Percentiles rank a stretch among this genome's conserved stretches.
Evolutionary conservation across 306 rosid species (phyloP).

Genomic region (Luffa aegyptiaca): DNA sequence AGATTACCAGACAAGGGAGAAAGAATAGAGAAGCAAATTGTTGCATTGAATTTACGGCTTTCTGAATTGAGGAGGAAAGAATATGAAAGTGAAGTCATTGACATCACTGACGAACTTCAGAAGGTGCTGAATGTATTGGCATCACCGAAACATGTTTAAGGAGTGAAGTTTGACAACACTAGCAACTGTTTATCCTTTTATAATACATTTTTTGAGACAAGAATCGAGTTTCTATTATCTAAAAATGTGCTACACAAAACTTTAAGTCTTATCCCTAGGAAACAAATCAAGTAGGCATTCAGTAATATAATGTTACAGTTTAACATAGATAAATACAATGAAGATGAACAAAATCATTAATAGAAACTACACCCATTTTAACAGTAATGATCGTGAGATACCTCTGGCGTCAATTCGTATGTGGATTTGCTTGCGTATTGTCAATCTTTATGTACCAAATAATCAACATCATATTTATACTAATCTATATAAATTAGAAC

Average conservation of each 20-base stretch:
- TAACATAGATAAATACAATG: not conserved
- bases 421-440: not conserved
- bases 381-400: not conserved
- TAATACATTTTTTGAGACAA: not conserved
- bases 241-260: not conserved
- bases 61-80: slow-evolving; percentile 18
- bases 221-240: not conserved
- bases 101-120: slow-evolving; percentile 34
- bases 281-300: not conserved
- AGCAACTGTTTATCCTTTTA: not conserved
- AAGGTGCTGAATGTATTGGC: slow-evolving; percentile 34
- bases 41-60: slow-evolving; percentile 41
- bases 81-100: slow-evolving; percentile 18
- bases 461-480: not conserved
- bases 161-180: not conserved
- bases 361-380: not conserved
- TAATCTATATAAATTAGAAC: too few relatives aligned
- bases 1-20: slow-evolving; percentile 74
- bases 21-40: slow-evolving; percentile 43
- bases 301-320: not conserved
- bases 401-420: not conserved
- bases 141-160: too few relatives aligned
- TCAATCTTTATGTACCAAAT: not conserved
- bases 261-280: not conserved
- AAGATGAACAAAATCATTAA: not conserved